Evolutionary conservation across 106 monocot genomes (phyloP).

Genomic region (Dactylorhiza incarnata): DNA sequence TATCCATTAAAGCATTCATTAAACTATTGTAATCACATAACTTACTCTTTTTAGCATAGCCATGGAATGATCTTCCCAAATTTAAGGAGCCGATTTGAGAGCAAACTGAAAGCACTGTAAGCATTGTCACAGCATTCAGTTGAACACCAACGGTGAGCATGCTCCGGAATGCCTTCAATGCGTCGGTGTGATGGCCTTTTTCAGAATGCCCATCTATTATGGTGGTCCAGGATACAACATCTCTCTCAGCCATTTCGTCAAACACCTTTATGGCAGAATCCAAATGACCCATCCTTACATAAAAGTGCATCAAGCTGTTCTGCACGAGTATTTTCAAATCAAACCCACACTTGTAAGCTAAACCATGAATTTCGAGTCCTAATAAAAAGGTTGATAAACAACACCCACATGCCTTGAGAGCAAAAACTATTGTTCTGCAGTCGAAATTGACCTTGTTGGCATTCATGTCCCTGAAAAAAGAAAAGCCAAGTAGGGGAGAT

Average conservation of each 20-base stretch:
- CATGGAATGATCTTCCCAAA: slow-evolving; percentile 38
- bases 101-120: slow-evolving; percentile 52
- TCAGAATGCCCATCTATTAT: slow-evolving; percentile 50
- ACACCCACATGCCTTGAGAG: slow-evolving; percentile 37
- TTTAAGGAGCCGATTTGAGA: slow-evolving; percentile 24
- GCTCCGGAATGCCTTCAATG: slow-evolving; percentile 25
- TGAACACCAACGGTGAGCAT: slow-evolving; percentile 17
- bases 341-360: slow-evolving; percentile 34
- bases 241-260: slow-evolving; percentile 26
- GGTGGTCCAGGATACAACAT: slow-evolving; percentile 78
- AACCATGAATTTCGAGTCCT: slow-evolving; percentile 29
- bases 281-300: slow-evolving; percentile 18
- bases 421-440: slow-evolving; percentile 45
- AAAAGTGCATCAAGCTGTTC: slow-evolving; percentile 47
- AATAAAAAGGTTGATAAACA: not conserved
- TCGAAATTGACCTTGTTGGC: slow-evolving; percentile 21
- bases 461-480: slow-evolving; percentile 26
- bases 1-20: slow-evolving; percentile 55
- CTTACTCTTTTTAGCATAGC: slow-evolving; percentile 15
- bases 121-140: slow-evolving; percentile 53
- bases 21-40: slow-evolving; percentile 24
- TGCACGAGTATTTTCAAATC: slow-evolving; percentile 25
- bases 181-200: slow-evolving; percentile 16
- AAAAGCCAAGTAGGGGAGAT: slow-evolving; percentile 10
- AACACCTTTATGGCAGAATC: slow-evolving; percentile 29